A percentile compares a stretch with the other conserved stretches of the same genome.
These are phyloP conservation scores for Teratosphaeria zuluensis DNA, from an alignment of 2,329 filamentous ascomycete genomes.

Conservation along the genomic window DNA sequence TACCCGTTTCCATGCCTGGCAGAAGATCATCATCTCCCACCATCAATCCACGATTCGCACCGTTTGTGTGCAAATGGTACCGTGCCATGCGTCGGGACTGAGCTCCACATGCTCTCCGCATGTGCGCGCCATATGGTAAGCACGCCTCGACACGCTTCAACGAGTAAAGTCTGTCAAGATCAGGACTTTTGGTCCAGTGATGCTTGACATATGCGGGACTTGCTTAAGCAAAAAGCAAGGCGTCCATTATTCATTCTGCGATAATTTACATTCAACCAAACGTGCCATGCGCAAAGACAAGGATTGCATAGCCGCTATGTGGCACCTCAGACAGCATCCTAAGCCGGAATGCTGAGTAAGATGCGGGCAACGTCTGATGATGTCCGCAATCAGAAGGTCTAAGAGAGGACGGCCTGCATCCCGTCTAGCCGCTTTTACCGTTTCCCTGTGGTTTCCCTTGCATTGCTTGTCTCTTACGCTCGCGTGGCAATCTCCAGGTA, in stretches of 20 bases:
- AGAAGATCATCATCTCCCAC: neutral
- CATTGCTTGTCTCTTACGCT: constrained; percentile 5
- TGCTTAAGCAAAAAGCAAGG: neutral
- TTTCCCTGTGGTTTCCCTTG: constrained; percentile 1
- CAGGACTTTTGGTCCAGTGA: neutral
- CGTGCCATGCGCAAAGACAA: neutral
- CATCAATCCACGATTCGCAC: neutral
- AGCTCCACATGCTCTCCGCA: neutral
- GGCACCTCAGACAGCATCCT: neutral
- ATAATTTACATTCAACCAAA: neutral
- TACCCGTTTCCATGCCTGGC: neutral
- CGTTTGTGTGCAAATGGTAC: neutral
- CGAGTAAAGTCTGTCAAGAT: neutral
- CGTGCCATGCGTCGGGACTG: neutral
- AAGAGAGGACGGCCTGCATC: neutral
- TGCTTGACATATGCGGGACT: neutral
- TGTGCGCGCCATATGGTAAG: neutral
- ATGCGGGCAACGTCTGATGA: neutral
- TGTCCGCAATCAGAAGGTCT: neutral
- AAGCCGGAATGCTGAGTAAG: neutral
- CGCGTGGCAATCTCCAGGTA: constrained; percentile 34
- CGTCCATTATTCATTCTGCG: neutral
- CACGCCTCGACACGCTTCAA: neutral
- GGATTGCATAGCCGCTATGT: neutral
- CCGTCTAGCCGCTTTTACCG: constrained; percentile 1